Base-by-base conservation (phyloP, 75 land plant genomes). In the Cryptomeria japonica region DNA sequence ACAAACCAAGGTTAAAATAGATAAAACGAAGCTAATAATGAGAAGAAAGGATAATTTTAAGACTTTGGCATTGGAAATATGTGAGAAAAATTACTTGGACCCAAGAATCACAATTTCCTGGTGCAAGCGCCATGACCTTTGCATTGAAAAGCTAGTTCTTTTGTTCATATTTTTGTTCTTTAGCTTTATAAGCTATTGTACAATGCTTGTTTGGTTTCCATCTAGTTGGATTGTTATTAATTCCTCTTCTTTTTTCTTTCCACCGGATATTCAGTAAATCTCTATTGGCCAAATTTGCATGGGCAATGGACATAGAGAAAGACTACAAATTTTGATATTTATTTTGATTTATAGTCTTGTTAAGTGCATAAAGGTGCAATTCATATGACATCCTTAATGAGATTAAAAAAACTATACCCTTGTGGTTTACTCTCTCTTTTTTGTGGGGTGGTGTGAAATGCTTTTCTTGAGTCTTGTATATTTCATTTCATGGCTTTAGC, bases 91-190 rank as follows among this genome's bases (percentile, higher is more conserved):
- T 87, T 98, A 98, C 87, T 94, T 96, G 93, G 99, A 98, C 88
- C 99, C 99, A 70, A 92, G 99, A 77, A 98, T 98, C 47, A 87
- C 99, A 49, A 99, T 98, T 83, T 99, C 99, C 72, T 98, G 99
- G 99, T 98, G 99, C 92, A 98, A 98, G 87, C 93, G 96, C 13
- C 94, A 97, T 86, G 99, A 98, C 87, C 97, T 98, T 80, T 97
- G 99, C 8, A 98, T 98, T 91, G 99, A 98, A 90, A 98, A 98
- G 97, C 96, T 98, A 34, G 86, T 47, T 14, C 3, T 76, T 49
- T n/a, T 28, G 77, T 84, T 51, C 51, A 18, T 28, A 10, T 38
- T 80, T 89, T 85, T 18, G 61, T 34, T 18, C 80, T 39, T 70
- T 70, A 22, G 5, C 80, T 38, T 53, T 36, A 38, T 5, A 77